phyloP scores from a whole-genome alignment of 148 eudicot species.

The Tetragonia tetragonoides region DNA sequence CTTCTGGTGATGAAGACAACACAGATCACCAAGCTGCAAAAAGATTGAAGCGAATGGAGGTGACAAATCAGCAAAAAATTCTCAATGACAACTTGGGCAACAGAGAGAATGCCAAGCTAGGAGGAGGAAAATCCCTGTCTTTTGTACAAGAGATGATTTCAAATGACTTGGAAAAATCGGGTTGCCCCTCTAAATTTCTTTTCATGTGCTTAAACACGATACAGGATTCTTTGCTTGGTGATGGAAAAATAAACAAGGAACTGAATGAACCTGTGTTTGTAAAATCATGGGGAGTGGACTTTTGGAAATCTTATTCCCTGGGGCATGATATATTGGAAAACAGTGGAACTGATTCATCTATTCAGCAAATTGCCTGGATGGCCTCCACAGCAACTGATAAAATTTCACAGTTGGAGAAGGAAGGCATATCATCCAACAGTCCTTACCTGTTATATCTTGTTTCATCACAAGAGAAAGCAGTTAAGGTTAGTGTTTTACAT shows the following conservation, averaged over 20 bases:
- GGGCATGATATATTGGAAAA: constrained; percentile 67
- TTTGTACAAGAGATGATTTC: constrained; percentile 14
- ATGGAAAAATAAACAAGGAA: constrained; percentile 33
- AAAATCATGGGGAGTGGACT: constrained; percentile 73
- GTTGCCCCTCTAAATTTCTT: constrained; percentile 72
- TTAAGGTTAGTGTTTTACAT: constrained; percentile 47
- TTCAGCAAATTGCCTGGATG: constrained; percentile 85
- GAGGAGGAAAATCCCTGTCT: constrained; percentile 21
- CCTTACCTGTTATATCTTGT: constrained; percentile 79
- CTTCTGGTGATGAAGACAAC: constrained; percentile 12
- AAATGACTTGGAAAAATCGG: constrained; percentile 19
- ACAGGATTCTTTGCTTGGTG: constrained; percentile 40
- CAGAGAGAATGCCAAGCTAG: constrained; percentile 24
- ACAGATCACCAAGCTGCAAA: constrained; percentile 23
- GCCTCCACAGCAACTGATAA: constrained; percentile 78
- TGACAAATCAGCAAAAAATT: constrained; percentile 21
- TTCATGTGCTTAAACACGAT: constrained; percentile 65
- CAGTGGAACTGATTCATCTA: constrained; percentile 46
- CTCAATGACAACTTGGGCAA: constrained; percentile 20
- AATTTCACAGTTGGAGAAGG: constrained; percentile 69
- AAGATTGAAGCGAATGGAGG: constrained; percentile 18
- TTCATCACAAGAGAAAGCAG: constrained; percentile 79
- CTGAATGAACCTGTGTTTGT: constrained; percentile 45
- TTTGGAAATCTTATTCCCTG: constrained; percentile 60
- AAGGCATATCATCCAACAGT: constrained; percentile 43